Evolutionary conservation across 176 grass and related monocot species (phyloP).

Genomic region (Calamus simplicifolius): DNA sequence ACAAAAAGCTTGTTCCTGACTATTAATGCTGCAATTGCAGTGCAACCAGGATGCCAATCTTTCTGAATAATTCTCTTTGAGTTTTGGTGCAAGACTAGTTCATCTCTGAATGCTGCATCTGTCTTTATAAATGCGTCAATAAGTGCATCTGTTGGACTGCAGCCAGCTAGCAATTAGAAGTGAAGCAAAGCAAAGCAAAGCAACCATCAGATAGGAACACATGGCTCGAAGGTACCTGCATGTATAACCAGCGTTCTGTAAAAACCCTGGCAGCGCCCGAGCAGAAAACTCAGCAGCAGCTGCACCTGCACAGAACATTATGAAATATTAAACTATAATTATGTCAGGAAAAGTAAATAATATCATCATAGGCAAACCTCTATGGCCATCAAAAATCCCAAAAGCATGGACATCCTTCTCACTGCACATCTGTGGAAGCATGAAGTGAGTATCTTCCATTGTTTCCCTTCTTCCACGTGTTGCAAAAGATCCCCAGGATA

Average conservation of each 20-base stretch:
- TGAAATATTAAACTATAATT: conserved; percentile 24
- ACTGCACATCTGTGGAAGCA: conserved; percentile 60
- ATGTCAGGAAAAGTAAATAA: conserved; percentile 3
- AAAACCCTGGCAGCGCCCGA: conserved; percentile 69
- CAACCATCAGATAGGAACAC: background rate
- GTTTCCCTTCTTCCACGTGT: conserved; percentile 80
- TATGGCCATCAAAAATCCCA: conserved; percentile 95
- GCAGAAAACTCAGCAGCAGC: conserved; percentile 96
- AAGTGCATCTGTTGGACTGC: conserved; percentile 67
- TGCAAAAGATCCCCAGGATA: conserved; percentile 94
- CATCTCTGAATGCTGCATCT: conserved; percentile 71
- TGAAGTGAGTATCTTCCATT: conserved; percentile 97
- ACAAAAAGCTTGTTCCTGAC: conserved; percentile 84
- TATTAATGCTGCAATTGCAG: conserved; percentile 63
- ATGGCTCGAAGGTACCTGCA: conserved; percentile 34
- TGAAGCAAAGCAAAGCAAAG: conserved; percentile 1
- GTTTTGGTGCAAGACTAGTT: conserved; percentile 52
- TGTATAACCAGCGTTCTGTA: conserved; percentile 37
- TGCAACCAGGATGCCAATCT: conserved; percentile 95
- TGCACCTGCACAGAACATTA: conserved; percentile 48
- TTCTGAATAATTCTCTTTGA: conserved; percentile 65
- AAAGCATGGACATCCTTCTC: conserved; percentile 64
- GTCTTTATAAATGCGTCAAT: conserved; percentile 65
- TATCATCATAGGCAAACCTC: conserved; percentile 43
- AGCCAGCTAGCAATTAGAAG: conserved; percentile 26